Percentiles rank a stretch among this genome's conserved stretches.
phyloP scores from a whole-genome alignment of 75 land plant species.

The Selaginella moellendorffii region DNA sequence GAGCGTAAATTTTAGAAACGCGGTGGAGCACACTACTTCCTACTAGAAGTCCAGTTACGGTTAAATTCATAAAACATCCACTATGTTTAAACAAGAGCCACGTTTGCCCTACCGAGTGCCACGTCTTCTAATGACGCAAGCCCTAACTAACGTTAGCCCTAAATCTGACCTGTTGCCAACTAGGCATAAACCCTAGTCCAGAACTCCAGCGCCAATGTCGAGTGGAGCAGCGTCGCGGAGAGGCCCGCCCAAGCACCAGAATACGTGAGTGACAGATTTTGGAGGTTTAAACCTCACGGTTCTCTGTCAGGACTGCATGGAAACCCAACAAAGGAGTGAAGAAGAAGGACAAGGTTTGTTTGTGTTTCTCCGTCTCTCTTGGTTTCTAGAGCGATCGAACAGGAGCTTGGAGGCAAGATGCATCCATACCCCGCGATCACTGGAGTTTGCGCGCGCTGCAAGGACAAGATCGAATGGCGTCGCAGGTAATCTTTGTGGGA shows the following conservation, averaged over 20 bases:
- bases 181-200: too few relatives aligned
- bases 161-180: too few relatives aligned
- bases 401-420: constrained; percentile 8
- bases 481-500: not conserved
- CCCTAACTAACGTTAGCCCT: too few relatives aligned
- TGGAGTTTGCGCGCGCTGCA: constrained; percentile 4
- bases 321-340: constrained; percentile 1
- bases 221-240: constrained; percentile 1
- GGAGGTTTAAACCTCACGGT: not conserved
- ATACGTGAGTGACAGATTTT: not conserved
- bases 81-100: too few relatives aligned
- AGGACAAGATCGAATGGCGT: not conserved
- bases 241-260: constrained; percentile 6
- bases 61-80: too few relatives aligned
- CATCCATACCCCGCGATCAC: constrained; percentile 5
- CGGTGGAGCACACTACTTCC: too few relatives aligned
- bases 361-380: not conserved
- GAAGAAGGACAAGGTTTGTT: not conserved
- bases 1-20: too few relatives aligned
- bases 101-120: too few relatives aligned
- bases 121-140: too few relatives aligned
- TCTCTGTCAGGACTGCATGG: not conserved
- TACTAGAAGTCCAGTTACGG: too few relatives aligned
- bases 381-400: not conserved
- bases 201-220: too few relatives aligned